Percentiles rank a stretch among this genome's conserved stretches.
Evolutionary conservation across 2,329 filamentous ascomycete species (phyloP).

Genomic region (Coniella lustricola): DNA sequence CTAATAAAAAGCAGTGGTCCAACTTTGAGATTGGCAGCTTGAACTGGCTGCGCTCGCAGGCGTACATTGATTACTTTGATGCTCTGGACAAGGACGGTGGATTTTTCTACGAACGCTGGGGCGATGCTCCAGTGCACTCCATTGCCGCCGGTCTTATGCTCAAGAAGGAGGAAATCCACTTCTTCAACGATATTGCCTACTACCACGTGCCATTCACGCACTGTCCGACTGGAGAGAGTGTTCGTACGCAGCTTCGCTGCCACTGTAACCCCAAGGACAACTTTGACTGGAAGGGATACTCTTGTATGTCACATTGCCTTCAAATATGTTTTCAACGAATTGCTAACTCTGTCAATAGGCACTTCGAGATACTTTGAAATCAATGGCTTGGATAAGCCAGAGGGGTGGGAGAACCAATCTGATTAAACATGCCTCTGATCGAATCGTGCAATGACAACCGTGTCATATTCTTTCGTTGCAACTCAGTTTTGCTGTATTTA

Average conservation of each 20-base stretch:
- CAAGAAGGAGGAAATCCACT: constrained; percentile 90
- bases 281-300: constrained; percentile 99
- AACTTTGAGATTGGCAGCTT: constrained; percentile 97
- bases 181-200: constrained; percentile 98
- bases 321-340: neutral
- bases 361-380: constrained; percentile 81
- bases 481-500: neutral
- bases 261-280: constrained; percentile 94
- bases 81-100: constrained; percentile 83
- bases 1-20: constrained; percentile 63
- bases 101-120: constrained; percentile 99
- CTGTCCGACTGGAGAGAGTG: constrained; percentile 86
- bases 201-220: constrained; percentile 98
- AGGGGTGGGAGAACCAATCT: constrained; percentile 71
- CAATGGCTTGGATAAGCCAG: constrained; percentile 74
- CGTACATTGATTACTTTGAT: constrained; percentile 88
- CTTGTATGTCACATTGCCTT: constrained; percentile 57
- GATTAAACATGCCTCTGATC: constrained; percentile 28
- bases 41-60: constrained; percentile 82
- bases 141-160: constrained; percentile 84
- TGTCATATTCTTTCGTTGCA: neutral
- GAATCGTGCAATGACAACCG: neutral
- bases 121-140: constrained; percentile 96
- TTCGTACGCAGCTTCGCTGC: constrained; percentile 77
- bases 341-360: constrained; percentile 40